Evolutionary conservation across 768 basidiomycete genomes (phyloP).

Genomic region (Sporobolomyces roseus): DNA sequence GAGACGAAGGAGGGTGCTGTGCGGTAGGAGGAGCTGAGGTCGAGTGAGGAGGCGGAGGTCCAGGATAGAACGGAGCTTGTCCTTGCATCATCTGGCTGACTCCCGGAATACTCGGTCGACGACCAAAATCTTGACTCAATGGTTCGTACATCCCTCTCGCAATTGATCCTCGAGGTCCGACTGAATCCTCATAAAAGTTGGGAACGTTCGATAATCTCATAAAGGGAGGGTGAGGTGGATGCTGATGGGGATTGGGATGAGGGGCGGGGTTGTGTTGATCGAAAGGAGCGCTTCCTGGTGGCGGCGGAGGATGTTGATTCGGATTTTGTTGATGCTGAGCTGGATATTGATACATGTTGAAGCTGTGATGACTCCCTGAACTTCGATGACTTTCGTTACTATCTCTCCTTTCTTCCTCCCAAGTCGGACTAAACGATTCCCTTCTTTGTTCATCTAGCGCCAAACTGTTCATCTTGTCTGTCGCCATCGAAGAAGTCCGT

Average conservation of each 20-base stretch:
- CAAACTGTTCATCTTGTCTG: slow-evolving; percentile 28
- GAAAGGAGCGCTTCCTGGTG: too few species aligned
- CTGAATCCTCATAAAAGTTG: slow-evolving; percentile 12
- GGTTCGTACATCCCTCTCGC: slow-evolving; percentile 20
- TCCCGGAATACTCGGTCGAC: slow-evolving; percentile 33
- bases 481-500: slow-evolving; percentile 16
- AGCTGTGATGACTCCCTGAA: slow-evolving; percentile 10
- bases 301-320: too few species aligned
- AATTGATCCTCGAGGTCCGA: slow-evolving; percentile 24
- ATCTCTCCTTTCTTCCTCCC: slow-evolving; percentile 36
- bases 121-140: slow-evolving; percentile 6
- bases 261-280: too few species aligned
- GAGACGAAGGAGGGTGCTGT: not conserved
- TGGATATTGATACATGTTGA: slow-evolving; percentile 7
- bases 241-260: not conserved
- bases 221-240: not conserved
- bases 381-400: slow-evolving; percentile 29
- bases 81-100: slow-evolving; percentile 38
- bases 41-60: not conserved
- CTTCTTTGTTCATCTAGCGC: slow-evolving; percentile 20
- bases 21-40: slow-evolving; percentile 1
- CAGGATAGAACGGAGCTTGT: slow-evolving; percentile 20
- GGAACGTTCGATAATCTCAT: not conserved
- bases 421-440: slow-evolving; percentile 28
- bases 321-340: not conserved